Conservation (phyloP, 495 filamentous ascomycete species). For the Polyplosphaeria fusca region DNA sequence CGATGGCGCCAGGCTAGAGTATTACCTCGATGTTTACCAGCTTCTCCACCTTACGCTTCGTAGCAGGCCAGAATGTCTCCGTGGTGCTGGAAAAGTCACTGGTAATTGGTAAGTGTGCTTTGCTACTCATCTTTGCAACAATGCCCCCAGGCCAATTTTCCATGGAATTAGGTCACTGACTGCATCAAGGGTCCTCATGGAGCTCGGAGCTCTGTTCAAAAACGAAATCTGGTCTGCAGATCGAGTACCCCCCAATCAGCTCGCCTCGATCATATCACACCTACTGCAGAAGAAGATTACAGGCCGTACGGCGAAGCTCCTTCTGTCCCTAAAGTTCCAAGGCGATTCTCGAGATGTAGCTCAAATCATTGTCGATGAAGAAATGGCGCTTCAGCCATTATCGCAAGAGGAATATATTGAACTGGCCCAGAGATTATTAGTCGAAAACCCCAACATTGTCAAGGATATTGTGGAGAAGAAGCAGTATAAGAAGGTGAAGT, state of each 20-base stretch:
- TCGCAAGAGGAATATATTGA: conserved; percentile 56
- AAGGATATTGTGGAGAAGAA: conserved; percentile 63
- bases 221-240: conserved; percentile 54
- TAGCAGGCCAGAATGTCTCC: neutral
- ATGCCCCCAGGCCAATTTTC: neutral
- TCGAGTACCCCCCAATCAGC: conserved; percentile 55
- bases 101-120: conserved; percentile 38
- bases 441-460: conserved; percentile 59
- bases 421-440: conserved; percentile 52
- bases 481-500: conserved; percentile 73
- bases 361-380: conserved; percentile 61
- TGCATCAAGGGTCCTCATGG: conserved; percentile 74
- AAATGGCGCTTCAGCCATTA: conserved; percentile 64
- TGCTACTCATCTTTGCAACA: conserved; percentile 36
- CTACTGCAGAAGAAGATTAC: conserved; percentile 68
- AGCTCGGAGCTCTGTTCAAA: conserved; percentile 73
- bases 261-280: conserved; percentile 65
- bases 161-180: neutral
- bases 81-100: conserved; percentile 17
- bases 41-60: conserved; percentile 36
- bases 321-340: conserved; percentile 62
- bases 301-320: conserved; percentile 61
- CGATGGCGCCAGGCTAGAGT: conserved; percentile 74
- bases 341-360: conserved; percentile 48
- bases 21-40: conserved; percentile 66